Conservation (phyloP, 768 basidiomycete genomes). For the Pleurotus pulmonarius region DNA sequence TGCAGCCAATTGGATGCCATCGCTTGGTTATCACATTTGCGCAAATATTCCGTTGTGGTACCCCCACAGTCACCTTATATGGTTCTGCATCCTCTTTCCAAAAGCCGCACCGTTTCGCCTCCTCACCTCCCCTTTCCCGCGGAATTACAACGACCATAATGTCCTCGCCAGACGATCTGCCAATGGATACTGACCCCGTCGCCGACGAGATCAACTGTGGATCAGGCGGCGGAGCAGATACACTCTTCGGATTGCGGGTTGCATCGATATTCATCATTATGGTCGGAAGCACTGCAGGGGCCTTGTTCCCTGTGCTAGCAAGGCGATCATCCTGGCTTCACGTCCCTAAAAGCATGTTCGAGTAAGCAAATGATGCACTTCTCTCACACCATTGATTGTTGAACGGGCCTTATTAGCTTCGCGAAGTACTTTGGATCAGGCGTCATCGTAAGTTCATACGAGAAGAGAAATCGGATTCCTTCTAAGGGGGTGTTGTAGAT, state of each 20-base stretch:
- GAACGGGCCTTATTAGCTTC: slow-evolving; percentile 42
- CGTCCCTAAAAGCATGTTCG: slow-evolving; percentile 60
- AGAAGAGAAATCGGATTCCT: background rate
- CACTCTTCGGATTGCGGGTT: slow-evolving; percentile 52
- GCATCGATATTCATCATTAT: slow-evolving; percentile 77
- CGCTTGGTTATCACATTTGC: too few relatives aligned
- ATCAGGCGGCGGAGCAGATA: slow-evolving; percentile 46
- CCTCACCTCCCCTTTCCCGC: too few relatives aligned
- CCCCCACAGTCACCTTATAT: too few relatives aligned
- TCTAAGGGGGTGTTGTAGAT: slow-evolving; percentile 42
- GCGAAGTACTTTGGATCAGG: slow-evolving; percentile 91
- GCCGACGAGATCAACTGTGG: slow-evolving; percentile 35
- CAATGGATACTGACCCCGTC: too few relatives aligned
- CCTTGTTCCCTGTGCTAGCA: slow-evolving; percentile 71
- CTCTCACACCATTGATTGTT: background rate
- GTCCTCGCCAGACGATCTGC: too few relatives aligned
- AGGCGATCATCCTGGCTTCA: slow-evolving; percentile 44
- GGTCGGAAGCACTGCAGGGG: slow-evolving; percentile 51
- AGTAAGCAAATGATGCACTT: slow-evolving; percentile 41
- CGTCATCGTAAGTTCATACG: slow-evolving; percentile 58
- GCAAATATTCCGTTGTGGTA: too few relatives aligned
- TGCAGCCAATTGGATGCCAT: too few relatives aligned
- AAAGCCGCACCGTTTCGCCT: too few relatives aligned
- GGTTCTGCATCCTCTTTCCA: too few relatives aligned
- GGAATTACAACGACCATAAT: too few relatives aligned